These are phyloP conservation scores for Gardenia jasminoides DNA, from an alignment of 257 asterid species.

Conservation along the genomic window DNA sequence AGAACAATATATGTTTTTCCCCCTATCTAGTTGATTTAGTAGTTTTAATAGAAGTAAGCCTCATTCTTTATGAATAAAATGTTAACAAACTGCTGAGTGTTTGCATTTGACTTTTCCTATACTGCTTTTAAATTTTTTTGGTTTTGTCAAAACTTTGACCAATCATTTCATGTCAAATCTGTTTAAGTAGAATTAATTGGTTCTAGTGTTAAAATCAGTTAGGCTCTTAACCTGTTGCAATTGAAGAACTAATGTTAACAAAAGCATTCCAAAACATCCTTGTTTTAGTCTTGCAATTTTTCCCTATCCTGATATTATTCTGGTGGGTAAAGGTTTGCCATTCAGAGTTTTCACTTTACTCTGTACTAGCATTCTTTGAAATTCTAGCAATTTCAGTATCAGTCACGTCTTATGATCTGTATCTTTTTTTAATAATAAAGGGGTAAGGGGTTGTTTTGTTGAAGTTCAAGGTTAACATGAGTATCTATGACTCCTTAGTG, in stretches of 20 bases:
- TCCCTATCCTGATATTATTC: neutral
- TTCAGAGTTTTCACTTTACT: neutral
- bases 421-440: too few relatives aligned
- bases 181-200: too few relatives aligned
- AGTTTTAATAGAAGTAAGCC: neutral
- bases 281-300: too few relatives aligned
- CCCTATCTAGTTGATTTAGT: neutral
- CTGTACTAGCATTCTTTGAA: neutral
- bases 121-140: neutral
- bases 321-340: neutral
- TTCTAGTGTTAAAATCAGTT: too few relatives aligned
- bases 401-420: too few relatives aligned
- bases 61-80: neutral
- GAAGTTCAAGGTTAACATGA: neutral
- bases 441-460: too few relatives aligned
- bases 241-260: neutral
- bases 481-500: neutral
- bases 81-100: neutral
- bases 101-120: neutral
- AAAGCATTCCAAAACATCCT: neutral
- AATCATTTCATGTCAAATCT: too few relatives aligned
- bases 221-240: neutral
- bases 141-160: neutral
- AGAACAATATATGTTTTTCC: neutral
- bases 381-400: neutral